Conservation (phyloP, 805 yeast genomes). For the Lachancea cidri region DNA sequence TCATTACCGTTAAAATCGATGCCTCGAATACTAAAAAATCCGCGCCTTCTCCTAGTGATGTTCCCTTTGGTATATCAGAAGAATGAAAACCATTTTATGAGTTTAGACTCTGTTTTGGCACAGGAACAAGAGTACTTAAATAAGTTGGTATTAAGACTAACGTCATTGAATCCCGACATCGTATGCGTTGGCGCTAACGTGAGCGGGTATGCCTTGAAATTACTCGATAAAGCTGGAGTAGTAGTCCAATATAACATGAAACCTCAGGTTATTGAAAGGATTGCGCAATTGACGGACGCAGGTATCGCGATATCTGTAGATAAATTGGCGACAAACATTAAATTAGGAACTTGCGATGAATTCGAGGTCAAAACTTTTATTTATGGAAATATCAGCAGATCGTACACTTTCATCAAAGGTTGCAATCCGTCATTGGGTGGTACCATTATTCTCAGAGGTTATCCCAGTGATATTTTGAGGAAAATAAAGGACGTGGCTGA, state of each 20-base stretch:
- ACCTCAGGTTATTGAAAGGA: slow-evolving; percentile 71
- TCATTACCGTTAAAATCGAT: slow-evolving; percentile 73
- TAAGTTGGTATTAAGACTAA: slow-evolving; percentile 73
- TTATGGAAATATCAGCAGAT: slow-evolving; percentile 51
- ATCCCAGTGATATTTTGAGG: slow-evolving; percentile 51
- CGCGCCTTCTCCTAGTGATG: slow-evolving; percentile 75
- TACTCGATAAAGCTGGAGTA: slow-evolving; percentile 68
- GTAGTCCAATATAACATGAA: slow-evolving; percentile 79
- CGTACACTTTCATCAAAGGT: slow-evolving; percentile 77
- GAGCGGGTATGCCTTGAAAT: slow-evolving; percentile 72
- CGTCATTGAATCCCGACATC: slow-evolving; percentile 71
- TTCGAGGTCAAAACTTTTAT: slow-evolving; percentile 69
- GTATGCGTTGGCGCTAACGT: slow-evolving; percentile 74
- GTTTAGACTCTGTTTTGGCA: slow-evolving; percentile 75
- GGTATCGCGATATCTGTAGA: slow-evolving; percentile 86
- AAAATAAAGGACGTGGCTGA: slow-evolving; percentile 74
- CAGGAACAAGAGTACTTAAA: slow-evolving; percentile 84
- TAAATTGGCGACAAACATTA: slow-evolving; percentile 65
- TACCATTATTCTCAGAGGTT: slow-evolving; percentile 84
- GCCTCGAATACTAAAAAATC: slow-evolving; percentile 59
- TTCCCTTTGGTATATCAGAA: slow-evolving; percentile 85
- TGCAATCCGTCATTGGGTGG: slow-evolving; percentile 70
- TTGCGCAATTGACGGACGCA: slow-evolving; percentile 74
- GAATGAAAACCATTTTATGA: slow-evolving; percentile 72
- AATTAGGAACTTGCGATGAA: slow-evolving; percentile 66